Evolutionary conservation across 179 eudicot species (phyloP).

Genomic region (Beta corolliflora): DNA sequence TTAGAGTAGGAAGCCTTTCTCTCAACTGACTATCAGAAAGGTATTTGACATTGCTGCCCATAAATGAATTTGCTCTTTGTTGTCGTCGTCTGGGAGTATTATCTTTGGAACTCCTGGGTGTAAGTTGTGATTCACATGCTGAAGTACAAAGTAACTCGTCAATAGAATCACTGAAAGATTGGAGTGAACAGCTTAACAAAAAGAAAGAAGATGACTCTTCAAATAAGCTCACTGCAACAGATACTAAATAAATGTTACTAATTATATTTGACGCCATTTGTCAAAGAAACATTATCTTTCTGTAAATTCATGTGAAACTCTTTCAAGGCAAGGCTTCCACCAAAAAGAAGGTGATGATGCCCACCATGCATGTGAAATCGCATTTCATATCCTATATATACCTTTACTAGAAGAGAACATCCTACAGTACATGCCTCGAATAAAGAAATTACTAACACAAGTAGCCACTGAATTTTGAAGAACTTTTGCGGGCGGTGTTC

Average conservation of each 20-base stretch:
- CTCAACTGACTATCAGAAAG: constrained; percentile 5
- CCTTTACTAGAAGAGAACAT: too few relatives aligned
- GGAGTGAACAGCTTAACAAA: not conserved
- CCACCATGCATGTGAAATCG: not conserved
- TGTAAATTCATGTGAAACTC: not conserved
- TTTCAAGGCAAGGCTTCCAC: not conserved
- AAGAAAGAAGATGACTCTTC: not conserved
- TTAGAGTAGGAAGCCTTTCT: constrained; percentile 20
- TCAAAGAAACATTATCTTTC: not conserved
- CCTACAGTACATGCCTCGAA: too few relatives aligned
- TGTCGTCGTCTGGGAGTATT: constrained; percentile 31
- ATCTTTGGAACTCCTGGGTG: constrained; percentile 42
- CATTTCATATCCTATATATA: not conserved
- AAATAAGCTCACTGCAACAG: not conserved
- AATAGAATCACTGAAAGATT: not conserved
- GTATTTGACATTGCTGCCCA: constrained; percentile 19
- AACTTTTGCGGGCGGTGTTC: too few relatives aligned
- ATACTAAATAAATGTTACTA: not conserved
- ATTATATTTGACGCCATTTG: not conserved
- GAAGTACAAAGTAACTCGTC: constrained; percentile 20
- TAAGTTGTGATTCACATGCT: constrained; percentile 68
- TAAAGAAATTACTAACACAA: too few relatives aligned
- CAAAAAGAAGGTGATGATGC: too few relatives aligned
- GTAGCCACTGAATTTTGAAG: too few relatives aligned
- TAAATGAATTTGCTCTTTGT: constrained; percentile 33